Evolutionary conservation across 805 yeast genomes (phyloP).

Genomic region (Nakazawaea laoshanensis): DNA sequence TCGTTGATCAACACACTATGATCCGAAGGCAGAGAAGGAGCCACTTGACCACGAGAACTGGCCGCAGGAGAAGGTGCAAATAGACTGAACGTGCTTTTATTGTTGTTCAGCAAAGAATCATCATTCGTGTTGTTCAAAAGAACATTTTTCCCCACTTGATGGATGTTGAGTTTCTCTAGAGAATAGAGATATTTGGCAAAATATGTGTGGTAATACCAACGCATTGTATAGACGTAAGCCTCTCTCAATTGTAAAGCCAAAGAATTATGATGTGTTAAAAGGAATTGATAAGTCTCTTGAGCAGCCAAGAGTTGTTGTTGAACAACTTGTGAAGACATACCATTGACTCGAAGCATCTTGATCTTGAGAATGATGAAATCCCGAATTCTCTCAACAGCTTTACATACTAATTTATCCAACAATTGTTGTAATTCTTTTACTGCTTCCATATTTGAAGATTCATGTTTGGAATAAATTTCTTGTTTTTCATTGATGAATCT

Average conservation of each 20-base stretch:
- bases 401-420: slow-evolving; percentile 47
- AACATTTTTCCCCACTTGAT: slow-evolving; percentile 44
- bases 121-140: slow-evolving; percentile 40
- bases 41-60: slow-evolving; percentile 1
- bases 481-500: slow-evolving; percentile 49
- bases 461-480: slow-evolving; percentile 40
- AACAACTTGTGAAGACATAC: slow-evolving; percentile 62
- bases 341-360: slow-evolving; percentile 56
- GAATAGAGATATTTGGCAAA: slow-evolving; percentile 73
- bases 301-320: slow-evolving; percentile 60
- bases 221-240: slow-evolving; percentile 84
- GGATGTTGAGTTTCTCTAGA: slow-evolving; percentile 52
- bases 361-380: slow-evolving; percentile 60
- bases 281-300: slow-evolving; percentile 52
- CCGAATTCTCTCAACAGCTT: slow-evolving; percentile 70
- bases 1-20: slow-evolving; percentile 29
- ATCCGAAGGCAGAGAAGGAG: slow-evolving; percentile 1
- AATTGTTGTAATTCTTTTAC: slow-evolving; percentile 17
- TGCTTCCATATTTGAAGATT: slow-evolving; percentile 13
- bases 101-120: slow-evolving; percentile 2
- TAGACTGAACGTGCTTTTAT: slow-evolving; percentile 7
- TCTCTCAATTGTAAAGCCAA: slow-evolving; percentile 65
- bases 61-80: slow-evolving; percentile 9
- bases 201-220: slow-evolving; percentile 82
- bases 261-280: slow-evolving; percentile 44